Evolutionary conservation across 495 filamentous ascomycete species (phyloP), one percentile per base, ranked within the genome.

Genomic region (Lepidopterella palustris): DNA sequence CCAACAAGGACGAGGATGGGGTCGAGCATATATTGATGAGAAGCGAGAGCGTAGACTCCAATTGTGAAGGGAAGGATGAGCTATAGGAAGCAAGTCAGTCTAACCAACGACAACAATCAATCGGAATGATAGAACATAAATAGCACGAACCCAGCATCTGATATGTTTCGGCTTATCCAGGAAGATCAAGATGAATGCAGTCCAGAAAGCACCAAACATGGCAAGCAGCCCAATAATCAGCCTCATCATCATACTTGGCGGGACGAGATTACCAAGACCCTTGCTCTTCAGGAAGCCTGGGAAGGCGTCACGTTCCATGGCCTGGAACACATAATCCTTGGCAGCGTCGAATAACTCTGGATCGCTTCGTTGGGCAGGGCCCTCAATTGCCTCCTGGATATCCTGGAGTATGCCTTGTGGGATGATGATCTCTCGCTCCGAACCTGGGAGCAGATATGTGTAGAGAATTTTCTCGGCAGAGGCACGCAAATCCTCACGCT

Each of bases 281-380:
- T 97, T 97, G 67, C 88, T 86, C 65, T 90, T 84, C 62, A 98
- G 81, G 78, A 98, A 98, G 23, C 92, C 92, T 3, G 93, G 93
- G 73, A 96, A 98, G 13, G 93, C 93, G 74, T 97, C 93, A 42
- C 95, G 85, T 73, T 99, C 93, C 95, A 99, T 99, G 2, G 93
- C 93, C 70, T 97, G 95, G 73, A 97, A 99, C 48, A 96, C 92
- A 70, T 97, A 99, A 75, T 99, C 95, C 73, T 97, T 97, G 25
- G 93, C 93, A 2, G 87, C 85, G 70, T 97, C 92, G 62, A 99
- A 99, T 10, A 99, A 84, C 70, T 97, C 93, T 0, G 93, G 93
- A 69, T 99, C 93, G 64, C 97, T 95, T 67, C 93, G 84, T 45
- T 87, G 87, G 56, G 87, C 83, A 55, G 92, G 65, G n/a, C 64